Evolutionary conservation across 2,329 filamentous ascomycete genomes (phyloP).

Genomic region (Xylariaceae sp.): DNA sequence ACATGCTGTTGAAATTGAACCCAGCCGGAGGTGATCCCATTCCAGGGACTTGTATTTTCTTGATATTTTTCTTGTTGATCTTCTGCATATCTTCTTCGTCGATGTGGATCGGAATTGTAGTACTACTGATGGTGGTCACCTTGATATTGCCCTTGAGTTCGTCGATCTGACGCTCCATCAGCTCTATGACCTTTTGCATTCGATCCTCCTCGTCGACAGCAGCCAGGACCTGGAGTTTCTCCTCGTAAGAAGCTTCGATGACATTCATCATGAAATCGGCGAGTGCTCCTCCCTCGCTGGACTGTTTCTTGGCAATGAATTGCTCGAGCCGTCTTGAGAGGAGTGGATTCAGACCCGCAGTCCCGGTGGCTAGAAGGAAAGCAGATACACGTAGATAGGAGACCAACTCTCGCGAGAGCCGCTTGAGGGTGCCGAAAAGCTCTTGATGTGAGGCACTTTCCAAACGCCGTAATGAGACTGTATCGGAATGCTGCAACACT

Average conservation of each 20-base stretch:
- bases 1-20: conserved; percentile 36
- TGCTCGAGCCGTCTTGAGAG: conserved; percentile 81
- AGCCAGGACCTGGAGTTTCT: conserved; percentile 84
- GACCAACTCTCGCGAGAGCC: conserved; percentile 79
- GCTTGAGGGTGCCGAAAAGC: conserved; percentile 76
- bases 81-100: conserved; percentile 52
- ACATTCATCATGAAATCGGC: conserved; percentile 98
- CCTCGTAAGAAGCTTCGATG: conserved; percentile 80
- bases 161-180: conserved; percentile 77
- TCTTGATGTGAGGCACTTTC: conserved; percentile 40
- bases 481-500: conserved; percentile 43
- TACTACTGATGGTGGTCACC: conserved; percentile 71
- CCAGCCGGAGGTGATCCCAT: conserved; percentile 12
- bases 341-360: conserved; percentile 70
- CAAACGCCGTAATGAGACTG: conserved; percentile 16
- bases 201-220: conserved; percentile 74
- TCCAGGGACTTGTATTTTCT: conserved; percentile 10
- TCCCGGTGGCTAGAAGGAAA: conserved; percentile 65
- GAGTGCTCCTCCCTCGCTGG: conserved; percentile 76
- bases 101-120: conserved; percentile 56
- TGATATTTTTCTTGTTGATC: conserved; percentile 35
- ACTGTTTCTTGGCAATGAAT: conserved; percentile 77
- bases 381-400: conserved; percentile 80
- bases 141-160: conserved; percentile 84
- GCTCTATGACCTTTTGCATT: conserved; percentile 75